Evolutionary conservation across 768 basidiomycete species (phyloP).

Genomic region (Ramaria rubella): DNA sequence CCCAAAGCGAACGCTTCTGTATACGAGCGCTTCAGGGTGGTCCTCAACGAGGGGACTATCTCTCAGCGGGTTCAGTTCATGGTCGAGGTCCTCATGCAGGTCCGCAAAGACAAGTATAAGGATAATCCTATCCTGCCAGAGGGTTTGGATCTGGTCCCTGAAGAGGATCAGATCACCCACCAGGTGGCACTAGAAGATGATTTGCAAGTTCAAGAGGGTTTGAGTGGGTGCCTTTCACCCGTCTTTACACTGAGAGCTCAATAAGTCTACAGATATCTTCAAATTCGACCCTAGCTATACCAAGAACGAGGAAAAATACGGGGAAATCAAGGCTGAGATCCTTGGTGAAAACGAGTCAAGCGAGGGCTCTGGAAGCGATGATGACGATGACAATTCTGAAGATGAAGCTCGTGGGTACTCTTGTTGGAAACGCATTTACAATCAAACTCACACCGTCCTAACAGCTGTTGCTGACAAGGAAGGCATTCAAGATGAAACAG

Average conservation of each 20-base stretch:
- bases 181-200: conserved; percentile 89
- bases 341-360: conserved; percentile 76
- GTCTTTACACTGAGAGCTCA: neutral
- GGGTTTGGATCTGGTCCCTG: conserved; percentile 92
- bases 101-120: conserved; percentile 98
- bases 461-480: conserved; percentile 69
- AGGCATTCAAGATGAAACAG: conserved; percentile 91
- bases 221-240: conserved; percentile 59
- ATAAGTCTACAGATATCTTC: conserved; percentile 63
- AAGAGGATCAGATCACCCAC: conserved; percentile 97
- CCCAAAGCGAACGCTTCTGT: conserved; percentile 94
- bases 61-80: conserved; percentile 98
- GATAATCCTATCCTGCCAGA: conserved; percentile 94
- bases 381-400: conserved; percentile 56
- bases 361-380: conserved; percentile 54
- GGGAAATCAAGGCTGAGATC: conserved; percentile 86
- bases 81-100: conserved; percentile 99
- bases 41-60: conserved; percentile 90
- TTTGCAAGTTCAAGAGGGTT: conserved; percentile 85
- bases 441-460: conserved; percentile 12
- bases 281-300: conserved; percentile 83
- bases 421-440: neutral
- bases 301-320: conserved; percentile 93
- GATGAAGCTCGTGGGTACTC: conserved; percentile 39
- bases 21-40: conserved; percentile 94